Base-by-base conservation (phyloP, 352 stramenopile genomes). In the Phytophthora cryptogea region DNA sequence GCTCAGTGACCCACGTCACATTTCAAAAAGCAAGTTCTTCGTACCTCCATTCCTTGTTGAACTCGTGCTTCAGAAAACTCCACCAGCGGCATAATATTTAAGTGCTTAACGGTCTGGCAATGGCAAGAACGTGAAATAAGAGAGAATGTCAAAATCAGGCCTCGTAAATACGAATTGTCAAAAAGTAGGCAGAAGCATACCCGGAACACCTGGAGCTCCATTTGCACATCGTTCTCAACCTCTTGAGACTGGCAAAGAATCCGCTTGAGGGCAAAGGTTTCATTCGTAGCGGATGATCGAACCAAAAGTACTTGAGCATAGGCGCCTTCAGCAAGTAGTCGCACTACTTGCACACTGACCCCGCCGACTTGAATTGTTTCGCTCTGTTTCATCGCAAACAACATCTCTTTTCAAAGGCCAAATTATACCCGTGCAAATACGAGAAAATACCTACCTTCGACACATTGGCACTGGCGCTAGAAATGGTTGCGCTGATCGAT, bases 261-360 rank as follows among this genome's bases (percentile, higher is more conserved):
- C 23, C 88, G 80, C 62, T 96, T 96, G 23, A 95, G 69, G 7
- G 83, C 86, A 63, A 94, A 90, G 27, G 69, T 80, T 50, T 95
- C 83, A 44, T 70, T 86, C 6, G 84, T 86, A 6, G 65, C 73
- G 4, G 70, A 71, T n/a, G 77, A 82, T 16, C 82, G 80, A 43
- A 94, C 88, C 30, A 96, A 74, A 33, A 94, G 75, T 6, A 95
- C 83, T 72, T 96, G 86, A 32, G 76, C 81, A 60, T 88, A 93
- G 9, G 76, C 80, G 8, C 84, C 85, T 39, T 96, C 86, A 1
- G 84, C 84, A 9, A 96, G 67, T 6, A 80, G 59, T 5, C 79
- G 82, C 8, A 90, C 74, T 8, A 96, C 74, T 36, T 73, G 81
- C 23, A 96, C 79, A 13, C 59, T 85, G 13, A 90, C 72, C 10